Conservation (phyloP, 1,139 yeast species). For the Wickerhamomyces sp. region DNA sequence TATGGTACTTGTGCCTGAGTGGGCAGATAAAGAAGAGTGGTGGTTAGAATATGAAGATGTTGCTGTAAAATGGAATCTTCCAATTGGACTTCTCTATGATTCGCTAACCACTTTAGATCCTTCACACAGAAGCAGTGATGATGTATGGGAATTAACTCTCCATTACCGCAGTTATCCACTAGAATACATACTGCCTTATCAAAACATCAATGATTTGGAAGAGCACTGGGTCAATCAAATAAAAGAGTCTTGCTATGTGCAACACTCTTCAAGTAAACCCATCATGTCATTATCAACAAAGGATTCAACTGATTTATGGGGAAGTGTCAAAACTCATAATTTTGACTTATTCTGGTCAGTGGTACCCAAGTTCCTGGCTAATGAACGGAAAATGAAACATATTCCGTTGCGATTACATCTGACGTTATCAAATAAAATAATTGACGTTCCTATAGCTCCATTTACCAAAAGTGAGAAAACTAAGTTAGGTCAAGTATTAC, state of each 20-base stretch:
- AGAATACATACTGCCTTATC: constrained; percentile 47
- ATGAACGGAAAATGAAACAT: constrained; percentile 30
- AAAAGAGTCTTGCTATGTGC: constrained; percentile 72
- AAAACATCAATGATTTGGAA: constrained; percentile 32
- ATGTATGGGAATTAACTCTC: constrained; percentile 50
- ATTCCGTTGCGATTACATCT: constrained; percentile 61
- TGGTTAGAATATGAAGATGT: constrained; percentile 69
- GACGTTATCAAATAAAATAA: constrained; percentile 38
- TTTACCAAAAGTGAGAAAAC: constrained; percentile 15
- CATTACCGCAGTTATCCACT: constrained; percentile 45
- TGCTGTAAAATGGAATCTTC: constrained; percentile 76
- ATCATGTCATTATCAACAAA: constrained; percentile 69
- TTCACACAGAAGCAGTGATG: constrained; percentile 10
- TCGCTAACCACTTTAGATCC: constrained; percentile 38
- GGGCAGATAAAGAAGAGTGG: constrained; percentile 35
- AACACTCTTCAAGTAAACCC: constrained; percentile 69
- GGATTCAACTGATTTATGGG: constrained; percentile 56
- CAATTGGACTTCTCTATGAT: constrained; percentile 71
- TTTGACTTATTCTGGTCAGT: constrained; percentile 31
- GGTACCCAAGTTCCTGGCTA: constrained; percentile 36
- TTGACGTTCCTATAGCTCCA: constrained; percentile 42
- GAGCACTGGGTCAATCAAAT: constrained; percentile 68
- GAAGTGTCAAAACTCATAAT: constrained; percentile 37
- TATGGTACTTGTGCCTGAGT: constrained; percentile 31
- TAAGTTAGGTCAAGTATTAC: constrained; percentile 41